A percentile compares a stretch with the other conserved stretches of the same genome.
phyloP scores from a whole-genome alignment of 1,284 basidiomycete species.

The Farysia itapuensis region DNA sequence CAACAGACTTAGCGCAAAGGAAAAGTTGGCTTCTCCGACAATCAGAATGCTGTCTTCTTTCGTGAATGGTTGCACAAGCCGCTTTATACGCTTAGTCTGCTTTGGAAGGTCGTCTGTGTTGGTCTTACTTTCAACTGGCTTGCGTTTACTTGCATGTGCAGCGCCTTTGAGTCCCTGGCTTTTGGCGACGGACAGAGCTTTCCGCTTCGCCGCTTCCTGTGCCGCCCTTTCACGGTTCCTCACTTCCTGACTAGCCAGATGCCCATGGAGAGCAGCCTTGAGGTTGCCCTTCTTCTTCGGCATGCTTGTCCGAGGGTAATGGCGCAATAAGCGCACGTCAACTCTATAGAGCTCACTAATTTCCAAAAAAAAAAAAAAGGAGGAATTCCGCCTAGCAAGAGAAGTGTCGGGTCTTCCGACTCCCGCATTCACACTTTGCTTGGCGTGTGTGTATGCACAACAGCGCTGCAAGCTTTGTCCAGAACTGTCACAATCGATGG shows the following conservation, averaged over 20 bases:
- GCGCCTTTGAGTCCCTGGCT: slow-evolving; percentile 3
- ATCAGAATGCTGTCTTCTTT: slow-evolving; percentile 78
- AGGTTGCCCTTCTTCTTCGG: slow-evolving; percentile 48
- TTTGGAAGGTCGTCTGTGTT: neutral
- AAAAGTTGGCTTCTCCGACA: slow-evolving; percentile 90
- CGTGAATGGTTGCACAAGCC: slow-evolving; percentile 69
- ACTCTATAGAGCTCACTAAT: too few species aligned
- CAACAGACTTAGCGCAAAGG: slow-evolving; percentile 78
- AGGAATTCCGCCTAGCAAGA: too few species aligned
- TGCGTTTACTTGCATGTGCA: neutral
- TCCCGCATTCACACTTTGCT: too few species aligned
- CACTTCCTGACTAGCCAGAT: slow-evolving; percentile 28
- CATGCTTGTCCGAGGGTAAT: too few species aligned
- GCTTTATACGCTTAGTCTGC: neutral
- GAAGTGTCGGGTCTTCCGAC: too few species aligned
- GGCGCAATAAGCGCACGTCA: too few species aligned
- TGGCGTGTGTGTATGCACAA: neutral
- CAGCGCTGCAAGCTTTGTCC: neutral
- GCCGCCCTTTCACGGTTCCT: slow-evolving; percentile 20
- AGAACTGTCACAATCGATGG: neutral
- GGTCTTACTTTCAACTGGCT: neutral
- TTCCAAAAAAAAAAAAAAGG: too few species aligned
- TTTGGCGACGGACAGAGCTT: slow-evolving; percentile 27
- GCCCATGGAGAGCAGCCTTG: slow-evolving; percentile 32
- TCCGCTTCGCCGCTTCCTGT: slow-evolving; percentile 37